Evolutionary conservation across 164 flowering plant species (phyloP).

Genomic region (Nymphaea colorata): DNA sequence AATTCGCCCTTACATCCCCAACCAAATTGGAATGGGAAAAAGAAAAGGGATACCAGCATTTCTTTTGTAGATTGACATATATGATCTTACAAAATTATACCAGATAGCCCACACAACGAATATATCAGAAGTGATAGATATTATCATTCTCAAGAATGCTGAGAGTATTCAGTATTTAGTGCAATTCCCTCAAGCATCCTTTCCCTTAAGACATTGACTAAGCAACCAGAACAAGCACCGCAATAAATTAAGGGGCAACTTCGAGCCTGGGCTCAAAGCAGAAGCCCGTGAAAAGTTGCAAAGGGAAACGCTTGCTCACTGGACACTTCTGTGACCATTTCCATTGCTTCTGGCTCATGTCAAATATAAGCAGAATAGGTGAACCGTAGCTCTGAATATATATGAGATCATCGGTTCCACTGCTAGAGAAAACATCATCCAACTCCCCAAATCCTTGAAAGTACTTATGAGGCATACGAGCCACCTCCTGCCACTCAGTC

Average conservation of each 20-base stretch:
- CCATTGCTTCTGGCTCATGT: conserved; percentile 60
- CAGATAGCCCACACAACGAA: no score
- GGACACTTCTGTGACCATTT: conserved; percentile 90
- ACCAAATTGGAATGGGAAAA: no score
- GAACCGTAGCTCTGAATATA: conserved; percentile 91
- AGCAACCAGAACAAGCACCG: no score
- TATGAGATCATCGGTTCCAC: conserved; percentile 61
- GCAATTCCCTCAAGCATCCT: no score
- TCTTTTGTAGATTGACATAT: no score
- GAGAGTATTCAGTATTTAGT: no score
- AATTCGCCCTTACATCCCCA: no score
- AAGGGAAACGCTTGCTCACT: conserved; percentile 71
- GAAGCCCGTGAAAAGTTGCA: conserved; percentile 90
- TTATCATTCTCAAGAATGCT: no score
- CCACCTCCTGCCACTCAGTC: conserved; percentile 66
- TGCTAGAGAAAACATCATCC: conserved; percentile 86
- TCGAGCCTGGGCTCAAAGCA: conserved; percentile 89
- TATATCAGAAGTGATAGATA: no score
- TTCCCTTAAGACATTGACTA: no score
- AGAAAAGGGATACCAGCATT: no score
- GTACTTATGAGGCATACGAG: conserved; percentile 73
- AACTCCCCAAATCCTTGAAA: conserved; percentile 94
- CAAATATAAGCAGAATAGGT: conserved; percentile 67
- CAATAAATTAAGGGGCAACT: conserved; percentile 29
- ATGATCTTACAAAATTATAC: no score